phyloP scores from a whole-genome alignment of 139 green algal species.

The Ulvella scutata region DNA sequence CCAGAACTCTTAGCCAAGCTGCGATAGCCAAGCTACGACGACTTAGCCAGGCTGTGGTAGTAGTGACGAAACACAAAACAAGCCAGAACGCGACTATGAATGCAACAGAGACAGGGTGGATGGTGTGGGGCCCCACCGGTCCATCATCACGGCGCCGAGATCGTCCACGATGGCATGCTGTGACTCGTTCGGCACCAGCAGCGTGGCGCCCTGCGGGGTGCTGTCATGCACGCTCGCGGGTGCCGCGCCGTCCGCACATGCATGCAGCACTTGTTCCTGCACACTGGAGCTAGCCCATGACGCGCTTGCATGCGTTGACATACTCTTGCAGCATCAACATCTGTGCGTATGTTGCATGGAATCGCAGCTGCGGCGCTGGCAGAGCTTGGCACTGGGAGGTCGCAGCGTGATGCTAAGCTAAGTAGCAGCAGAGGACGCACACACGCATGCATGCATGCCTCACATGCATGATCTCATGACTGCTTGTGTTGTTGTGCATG shows the following conservation, averaged over 20 bases:
- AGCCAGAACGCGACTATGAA: no score
- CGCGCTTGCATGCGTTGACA: no score
- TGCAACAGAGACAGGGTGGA: background rate
- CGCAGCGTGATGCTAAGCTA: no score
- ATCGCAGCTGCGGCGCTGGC: no score
- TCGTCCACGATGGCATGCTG: slow-evolving; percentile 3
- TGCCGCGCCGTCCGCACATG: background rate
- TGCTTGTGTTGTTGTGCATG: no score
- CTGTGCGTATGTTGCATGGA: no score
- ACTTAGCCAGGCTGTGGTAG: background rate
- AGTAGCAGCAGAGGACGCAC: no score
- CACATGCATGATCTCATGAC: no score
- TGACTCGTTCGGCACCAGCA: background rate
- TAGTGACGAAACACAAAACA: background rate
- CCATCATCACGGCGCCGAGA: background rate
- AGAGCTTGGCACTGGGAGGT: no score
- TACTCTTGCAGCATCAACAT: no score
- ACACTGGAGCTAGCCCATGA: no score
- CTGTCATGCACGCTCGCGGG: background rate
- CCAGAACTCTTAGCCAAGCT: background rate
- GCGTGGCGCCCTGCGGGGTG: background rate
- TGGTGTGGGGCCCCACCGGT: background rate
- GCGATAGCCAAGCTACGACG: background rate
- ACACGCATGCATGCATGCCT: no score
- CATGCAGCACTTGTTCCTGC: background rate